Percentiles rank a stretch among this genome's conserved stretches.
Evolutionary conservation across 139 green algal species (phyloP).

Genomic region (Coelastrella sp.): DNA sequence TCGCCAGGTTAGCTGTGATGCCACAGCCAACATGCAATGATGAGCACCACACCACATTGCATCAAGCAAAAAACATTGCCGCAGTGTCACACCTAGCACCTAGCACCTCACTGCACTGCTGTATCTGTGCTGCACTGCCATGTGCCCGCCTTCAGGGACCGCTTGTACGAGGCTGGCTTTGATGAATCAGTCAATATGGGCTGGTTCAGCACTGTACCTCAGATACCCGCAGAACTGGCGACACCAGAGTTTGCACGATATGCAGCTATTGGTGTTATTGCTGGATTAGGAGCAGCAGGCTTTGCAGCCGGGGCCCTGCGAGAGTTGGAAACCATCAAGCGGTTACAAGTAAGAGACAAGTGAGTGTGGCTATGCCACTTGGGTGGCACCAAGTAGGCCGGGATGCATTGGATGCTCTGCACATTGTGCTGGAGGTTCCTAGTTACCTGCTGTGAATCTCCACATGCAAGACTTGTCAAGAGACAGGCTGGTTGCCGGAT

Average conservation of each 20-base stretch:
- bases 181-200: slow-evolving; percentile 54
- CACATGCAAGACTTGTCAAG: too few species aligned
- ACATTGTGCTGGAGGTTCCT: too few species aligned
- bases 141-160: slow-evolving; percentile 42
- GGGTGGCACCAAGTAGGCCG: too few species aligned
- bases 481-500: too few species aligned
- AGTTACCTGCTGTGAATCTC: too few species aligned
- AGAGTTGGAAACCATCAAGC: slow-evolving; percentile 10
- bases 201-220: background rate
- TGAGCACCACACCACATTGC: too few species aligned
- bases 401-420: too few species aligned
- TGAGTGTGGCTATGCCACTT: too few species aligned
- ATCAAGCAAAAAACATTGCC: too few species aligned
- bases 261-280: slow-evolving; percentile 47
- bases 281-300: slow-evolving; percentile 44
- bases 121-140: background rate
- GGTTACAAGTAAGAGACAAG: slow-evolving; percentile 6
- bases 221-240: background rate
- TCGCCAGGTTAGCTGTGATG: too few species aligned
- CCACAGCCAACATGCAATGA: too few species aligned
- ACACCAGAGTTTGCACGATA: slow-evolving; percentile 23
- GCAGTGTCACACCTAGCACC: background rate
- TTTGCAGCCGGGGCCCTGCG: slow-evolving; percentile 32
- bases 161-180: slow-evolving; percentile 59
- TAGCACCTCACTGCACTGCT: background rate